Conservation (phyloP, 306 rosid genomes). For the Cicer judaicum region DNA sequence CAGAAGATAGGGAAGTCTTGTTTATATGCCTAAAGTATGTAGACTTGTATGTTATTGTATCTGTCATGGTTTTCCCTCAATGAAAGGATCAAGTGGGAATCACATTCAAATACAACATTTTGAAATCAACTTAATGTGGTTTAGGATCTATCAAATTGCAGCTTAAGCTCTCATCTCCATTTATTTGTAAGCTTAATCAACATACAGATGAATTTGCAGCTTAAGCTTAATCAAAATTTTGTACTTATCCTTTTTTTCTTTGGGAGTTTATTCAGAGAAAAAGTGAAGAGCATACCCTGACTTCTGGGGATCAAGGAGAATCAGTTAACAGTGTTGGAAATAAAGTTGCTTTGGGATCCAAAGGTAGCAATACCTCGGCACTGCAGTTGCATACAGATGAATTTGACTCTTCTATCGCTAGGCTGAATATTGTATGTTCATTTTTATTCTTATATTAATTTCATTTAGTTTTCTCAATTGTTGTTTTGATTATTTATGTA, state of each 20-base stretch:
- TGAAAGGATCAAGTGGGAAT: conserved; percentile 33
- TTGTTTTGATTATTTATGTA: conserved; percentile 32
- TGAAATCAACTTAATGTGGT: conserved; percentile 37
- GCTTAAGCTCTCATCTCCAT: conserved; percentile 27
- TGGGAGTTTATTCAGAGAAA: conserved; percentile 65
- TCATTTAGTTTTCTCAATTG: conserved; percentile 25
- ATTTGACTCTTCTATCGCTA: conserved; percentile 76
- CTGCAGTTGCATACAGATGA: conserved; percentile 71
- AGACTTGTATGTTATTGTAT: conserved; percentile 30
- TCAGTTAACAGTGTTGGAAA: conserved; percentile 59
- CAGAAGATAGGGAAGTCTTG: conserved; percentile 23
- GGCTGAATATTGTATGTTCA: conserved; percentile 62
- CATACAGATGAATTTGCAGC: too few species aligned
- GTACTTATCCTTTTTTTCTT: conserved; percentile 38
- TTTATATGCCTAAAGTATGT: conserved; percentile 24
- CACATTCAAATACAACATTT: conserved; percentile 23
- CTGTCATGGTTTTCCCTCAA: background rate
- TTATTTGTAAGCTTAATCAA: conserved; percentile 17
- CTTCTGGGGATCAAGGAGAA: conserved; percentile 76
- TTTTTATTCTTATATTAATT: conserved; percentile 26
- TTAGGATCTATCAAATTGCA: conserved; percentile 37
- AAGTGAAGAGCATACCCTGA: conserved; percentile 68
- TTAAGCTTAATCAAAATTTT: background rate
- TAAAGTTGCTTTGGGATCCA: conserved; percentile 68
- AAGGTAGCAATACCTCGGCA: conserved; percentile 61